Evolutionary conservation across 2,329 filamentous ascomycete species (phyloP), one percentile per base, ranked within the genome.

Genomic region (Trichophyton benhamiae): DNA sequence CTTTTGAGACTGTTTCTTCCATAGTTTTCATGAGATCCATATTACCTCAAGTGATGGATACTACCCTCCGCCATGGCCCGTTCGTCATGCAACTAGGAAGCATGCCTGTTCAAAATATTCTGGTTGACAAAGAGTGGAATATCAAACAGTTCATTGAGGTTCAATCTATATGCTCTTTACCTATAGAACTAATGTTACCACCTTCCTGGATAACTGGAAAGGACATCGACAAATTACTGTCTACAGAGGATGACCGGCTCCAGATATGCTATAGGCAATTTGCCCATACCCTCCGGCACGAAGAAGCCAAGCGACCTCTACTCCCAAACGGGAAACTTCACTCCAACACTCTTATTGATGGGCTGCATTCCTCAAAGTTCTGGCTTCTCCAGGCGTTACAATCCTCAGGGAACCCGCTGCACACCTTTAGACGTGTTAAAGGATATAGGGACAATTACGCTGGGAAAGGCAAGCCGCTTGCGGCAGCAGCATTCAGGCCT

Each of bases 81-180:
- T 76, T 74, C 62, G 62, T 71, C 48, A 65, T 70, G 61, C 65
- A 62, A 2, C 64, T 77, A 17, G 75, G 72, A 20, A 74, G 77
- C 61, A 63, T 77, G n/a, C 71, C 76, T 48, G 11, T n/a, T 15
- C 61, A 59, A 55, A 65, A 63, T 30, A 60, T 65, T 1, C 58
- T 63, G 38, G 59, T 65, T 57, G 64, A 65, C 58, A 60, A 70
- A 8, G 63, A 73, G 20, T 74, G 73, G 71, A 68, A 73, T 64
- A 67, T 75, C 58, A 74, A 62, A 46, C 64, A 61, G 33, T 60
- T 74, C 13, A 71, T 75, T 61, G 71, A 74, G 57, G 64, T 75
- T n/a, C 72, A 74, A 64, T 74, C 68, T 66, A 66, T 68, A 53
- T 72, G 68, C 62, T 68, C 68, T 1, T 65, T 68, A 1, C 72